These are phyloP conservation scores for Musa itinerans DNA, from an alignment of 176 grass and related monocot species.

Conservation along the genomic window DNA sequence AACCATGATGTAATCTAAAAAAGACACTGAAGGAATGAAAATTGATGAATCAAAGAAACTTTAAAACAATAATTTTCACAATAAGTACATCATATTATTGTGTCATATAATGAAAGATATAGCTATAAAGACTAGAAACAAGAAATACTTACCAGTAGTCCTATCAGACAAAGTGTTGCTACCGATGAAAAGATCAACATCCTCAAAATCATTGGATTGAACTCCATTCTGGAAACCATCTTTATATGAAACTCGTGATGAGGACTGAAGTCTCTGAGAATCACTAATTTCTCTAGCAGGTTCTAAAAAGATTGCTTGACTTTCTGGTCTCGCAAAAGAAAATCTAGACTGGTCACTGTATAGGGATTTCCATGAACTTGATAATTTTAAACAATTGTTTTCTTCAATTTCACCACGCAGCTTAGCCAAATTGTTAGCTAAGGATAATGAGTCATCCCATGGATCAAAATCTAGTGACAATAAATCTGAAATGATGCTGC, in stretches of 20 bases:
- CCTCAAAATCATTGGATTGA: constrained; percentile 33
- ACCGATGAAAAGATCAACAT: constrained; percentile 17
- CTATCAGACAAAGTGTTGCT: constrained; percentile 28
- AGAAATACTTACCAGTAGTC: constrained; percentile 27
- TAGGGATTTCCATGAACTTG: constrained; percentile 52
- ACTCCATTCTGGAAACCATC: constrained; percentile 36
- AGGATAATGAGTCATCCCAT: constrained; percentile 65
- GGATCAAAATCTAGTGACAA: constrained; percentile 83
- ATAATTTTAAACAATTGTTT: constrained; percentile 16
- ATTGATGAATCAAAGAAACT: no score
- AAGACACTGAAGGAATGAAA: no score
- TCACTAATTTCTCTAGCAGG: constrained; percentile 38
- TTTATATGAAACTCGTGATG: constrained; percentile 40
- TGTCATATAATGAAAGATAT: neutral
- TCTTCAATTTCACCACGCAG: constrained; percentile 53
- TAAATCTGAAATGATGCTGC: constrained; percentile 80
- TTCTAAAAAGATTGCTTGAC: constrained; percentile 37
- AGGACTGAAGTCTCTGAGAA: constrained; percentile 40
- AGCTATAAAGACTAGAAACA: neutral
- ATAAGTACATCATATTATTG: neutral
- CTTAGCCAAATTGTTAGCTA: constrained; percentile 55
- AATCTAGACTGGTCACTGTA: constrained; percentile 75
- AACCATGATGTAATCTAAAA: no score
- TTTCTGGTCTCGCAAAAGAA: constrained; percentile 93
- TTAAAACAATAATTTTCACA: no score